Conservation (phyloP, 805 yeast species). For the Starmera quercuum region DNA sequence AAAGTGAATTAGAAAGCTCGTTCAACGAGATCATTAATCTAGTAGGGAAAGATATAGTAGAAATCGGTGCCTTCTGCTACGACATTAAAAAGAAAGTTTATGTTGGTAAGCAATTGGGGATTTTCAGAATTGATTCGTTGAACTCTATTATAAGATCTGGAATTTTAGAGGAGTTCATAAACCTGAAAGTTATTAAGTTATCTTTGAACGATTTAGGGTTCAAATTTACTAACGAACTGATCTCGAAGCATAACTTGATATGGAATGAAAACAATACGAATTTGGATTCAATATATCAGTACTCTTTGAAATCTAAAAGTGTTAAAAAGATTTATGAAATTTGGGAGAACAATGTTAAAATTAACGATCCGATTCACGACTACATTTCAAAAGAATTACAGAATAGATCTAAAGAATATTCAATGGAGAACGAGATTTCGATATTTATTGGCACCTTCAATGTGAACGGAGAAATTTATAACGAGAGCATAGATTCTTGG, state of each 20-base stretch:
- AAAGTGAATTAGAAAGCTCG: constrained; percentile 26
- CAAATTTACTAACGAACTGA: constrained; percentile 36
- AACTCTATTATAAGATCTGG: constrained; percentile 88
- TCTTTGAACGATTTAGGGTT: constrained; percentile 35
- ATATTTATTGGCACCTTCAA: constrained; percentile 85
- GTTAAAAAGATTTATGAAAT: constrained; percentile 19
- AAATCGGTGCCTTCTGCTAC: constrained; percentile 79
- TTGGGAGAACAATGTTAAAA: constrained; percentile 33
- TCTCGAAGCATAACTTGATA: constrained; percentile 61
- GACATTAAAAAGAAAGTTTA: constrained; percentile 53
- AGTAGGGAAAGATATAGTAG: constrained; percentile 57
- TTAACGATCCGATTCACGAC: constrained; percentile 88
- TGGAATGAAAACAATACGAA: constrained; percentile 95
- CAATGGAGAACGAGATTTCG: constrained; percentile 50
- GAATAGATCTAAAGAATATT: constrained; percentile 42
- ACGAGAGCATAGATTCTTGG: constrained; percentile 66
- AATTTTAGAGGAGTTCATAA: constrained; percentile 60
- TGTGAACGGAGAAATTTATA: constrained; percentile 61
- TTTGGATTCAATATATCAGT: constrained; percentile 66
- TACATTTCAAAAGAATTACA: constrained; percentile 63
- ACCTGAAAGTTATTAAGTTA: constrained; percentile 51
- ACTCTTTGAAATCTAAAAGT: constrained; percentile 23
- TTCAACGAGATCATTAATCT: constrained; percentile 38
- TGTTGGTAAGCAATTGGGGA: constrained; percentile 81
- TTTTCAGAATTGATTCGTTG: constrained; percentile 81